phyloP scores from a whole-genome alignment of 2,329 filamentous ascomycete genomes.

The Epichloe coenophiala region DNA sequence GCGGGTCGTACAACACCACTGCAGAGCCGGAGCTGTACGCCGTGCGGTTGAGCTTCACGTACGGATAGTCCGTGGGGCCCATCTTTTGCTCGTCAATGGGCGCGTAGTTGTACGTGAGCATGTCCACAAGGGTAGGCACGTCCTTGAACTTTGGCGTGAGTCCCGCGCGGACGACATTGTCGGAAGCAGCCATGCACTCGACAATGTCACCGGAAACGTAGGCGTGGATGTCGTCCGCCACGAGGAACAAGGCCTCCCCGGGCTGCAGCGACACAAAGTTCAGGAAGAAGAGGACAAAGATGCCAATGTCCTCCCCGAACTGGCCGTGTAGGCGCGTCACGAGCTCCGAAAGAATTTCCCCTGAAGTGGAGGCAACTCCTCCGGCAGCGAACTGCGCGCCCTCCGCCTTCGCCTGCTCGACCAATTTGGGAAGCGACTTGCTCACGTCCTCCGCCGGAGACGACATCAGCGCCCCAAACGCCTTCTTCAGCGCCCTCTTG shows the following conservation, averaged over 20 bases:
- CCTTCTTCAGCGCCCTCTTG: constrained; percentile 62
- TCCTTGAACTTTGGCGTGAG: constrained; percentile 99
- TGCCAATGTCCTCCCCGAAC: constrained; percentile 85
- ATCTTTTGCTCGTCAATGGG: constrained; percentile 95
- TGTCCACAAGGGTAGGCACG: constrained; percentile 71
- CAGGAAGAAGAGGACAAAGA: constrained; percentile 94
- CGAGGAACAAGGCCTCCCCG: constrained; percentile 90
- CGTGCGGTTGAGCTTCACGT: constrained; percentile 64
- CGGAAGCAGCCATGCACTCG: constrained; percentile 98
- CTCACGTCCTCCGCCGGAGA: constrained; percentile 46
- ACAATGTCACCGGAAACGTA: constrained; percentile 91
- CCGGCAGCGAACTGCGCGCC: constrained; percentile 61
- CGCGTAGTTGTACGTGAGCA: constrained; percentile 91
- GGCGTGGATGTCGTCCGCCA: constrained; percentile 93
- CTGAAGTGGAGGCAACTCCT: constrained; percentile 53
- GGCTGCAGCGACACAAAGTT: constrained; percentile 83
- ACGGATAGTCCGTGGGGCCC: constrained; percentile 68
- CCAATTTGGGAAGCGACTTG: constrained; percentile 50
- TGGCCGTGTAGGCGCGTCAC: constrained; percentile 65
- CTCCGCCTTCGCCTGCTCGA: constrained; percentile 55
- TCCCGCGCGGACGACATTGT: constrained; percentile 94
- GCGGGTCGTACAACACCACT: constrained; percentile 75
- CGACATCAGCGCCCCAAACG: constrained; percentile 73
- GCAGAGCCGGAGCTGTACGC: constrained; percentile 69
- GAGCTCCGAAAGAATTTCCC: constrained; percentile 61